phyloP scores from a whole-genome alignment of 2,329 filamentous ascomycete species.

The Colletotrichum sp. region DNA sequence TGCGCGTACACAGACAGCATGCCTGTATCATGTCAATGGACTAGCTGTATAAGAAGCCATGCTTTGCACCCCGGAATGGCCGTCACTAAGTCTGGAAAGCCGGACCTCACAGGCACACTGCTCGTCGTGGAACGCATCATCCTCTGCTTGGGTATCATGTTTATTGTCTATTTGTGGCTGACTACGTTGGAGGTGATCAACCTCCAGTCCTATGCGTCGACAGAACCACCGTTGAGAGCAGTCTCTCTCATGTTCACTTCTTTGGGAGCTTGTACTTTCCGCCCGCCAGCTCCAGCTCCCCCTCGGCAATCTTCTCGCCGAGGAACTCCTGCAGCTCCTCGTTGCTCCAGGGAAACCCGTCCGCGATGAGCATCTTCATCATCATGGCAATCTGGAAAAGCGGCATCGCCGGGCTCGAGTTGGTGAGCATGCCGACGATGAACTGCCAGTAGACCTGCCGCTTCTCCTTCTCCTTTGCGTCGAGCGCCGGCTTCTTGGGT shows the following conservation, averaged over 20 bases:
- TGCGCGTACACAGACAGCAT: not conserved
- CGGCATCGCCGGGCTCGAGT: conserved; percentile 81
- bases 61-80: not conserved
- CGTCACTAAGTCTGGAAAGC: not conserved
- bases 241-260: conserved; percentile 44
- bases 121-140: not conserved
- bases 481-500: conserved; percentile 58
- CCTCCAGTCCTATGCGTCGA: not conserved
- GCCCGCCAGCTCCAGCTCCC: conserved; percentile 71
- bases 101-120: not conserved
- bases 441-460: conserved; percentile 84
- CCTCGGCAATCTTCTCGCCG: conserved; percentile 75
- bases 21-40: not conserved
- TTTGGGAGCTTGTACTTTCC: conserved; percentile 73
- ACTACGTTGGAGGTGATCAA: not conserved
- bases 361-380: conserved; percentile 89
- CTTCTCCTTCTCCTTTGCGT: conserved; percentile 67
- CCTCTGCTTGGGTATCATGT: not conserved
- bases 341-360: conserved; percentile 87
- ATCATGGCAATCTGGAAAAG: conserved; percentile 86
- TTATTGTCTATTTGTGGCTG: not conserved
- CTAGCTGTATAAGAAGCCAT: not conserved
- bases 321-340: conserved; percentile 87
- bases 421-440: conserved; percentile 93
- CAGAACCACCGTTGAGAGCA: not conserved